A percentile compares a stretch with the other conserved stretches of the same genome.
Conservation (phyloP, 2,329 filamentous ascomycete species). For the Hymenoscyphus salicellus region DNA sequence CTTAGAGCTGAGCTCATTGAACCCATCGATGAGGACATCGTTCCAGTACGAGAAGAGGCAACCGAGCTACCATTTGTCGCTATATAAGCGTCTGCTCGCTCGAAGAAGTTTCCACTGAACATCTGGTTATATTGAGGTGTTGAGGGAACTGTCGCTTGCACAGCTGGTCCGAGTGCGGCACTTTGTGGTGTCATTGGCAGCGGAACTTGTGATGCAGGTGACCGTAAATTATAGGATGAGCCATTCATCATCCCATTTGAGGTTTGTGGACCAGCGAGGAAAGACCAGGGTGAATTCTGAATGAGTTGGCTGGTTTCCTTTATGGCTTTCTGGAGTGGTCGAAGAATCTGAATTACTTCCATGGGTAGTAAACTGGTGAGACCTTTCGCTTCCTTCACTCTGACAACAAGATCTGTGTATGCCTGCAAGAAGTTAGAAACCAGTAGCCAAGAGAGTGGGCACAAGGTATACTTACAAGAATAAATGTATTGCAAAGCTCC, state of each 20-base stretch:
- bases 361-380: constrained; percentile 49
- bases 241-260: constrained; percentile 26
- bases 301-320: constrained; percentile 78
- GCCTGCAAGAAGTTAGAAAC: constrained; percentile 43
- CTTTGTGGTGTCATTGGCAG: constrained; percentile 85
- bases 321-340: constrained; percentile 77
- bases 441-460: neutral
- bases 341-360: constrained; percentile 71
- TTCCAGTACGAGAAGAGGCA: constrained; percentile 31
- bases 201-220: constrained; percentile 49
- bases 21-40: constrained; percentile 33
- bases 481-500: constrained; percentile 71
- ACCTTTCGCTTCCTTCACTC: constrained; percentile 55
- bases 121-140: constrained; percentile 47
- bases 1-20: constrained; percentile 32
- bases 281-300: constrained; percentile 60
- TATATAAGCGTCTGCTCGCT: constrained; percentile 34
- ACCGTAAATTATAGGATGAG: constrained; percentile 29
- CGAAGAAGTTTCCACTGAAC: constrained; percentile 35
- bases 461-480: constrained; percentile 42
- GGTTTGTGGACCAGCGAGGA: constrained; percentile 40
- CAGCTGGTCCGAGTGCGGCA: constrained; percentile 82
- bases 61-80: constrained; percentile 27
- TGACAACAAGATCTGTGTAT: constrained; percentile 64
- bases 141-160: constrained; percentile 82